These are phyloP conservation scores for Pseudoperonospora humuli DNA, from an alignment of 352 stramenopile species.

Conservation along the genomic window DNA sequence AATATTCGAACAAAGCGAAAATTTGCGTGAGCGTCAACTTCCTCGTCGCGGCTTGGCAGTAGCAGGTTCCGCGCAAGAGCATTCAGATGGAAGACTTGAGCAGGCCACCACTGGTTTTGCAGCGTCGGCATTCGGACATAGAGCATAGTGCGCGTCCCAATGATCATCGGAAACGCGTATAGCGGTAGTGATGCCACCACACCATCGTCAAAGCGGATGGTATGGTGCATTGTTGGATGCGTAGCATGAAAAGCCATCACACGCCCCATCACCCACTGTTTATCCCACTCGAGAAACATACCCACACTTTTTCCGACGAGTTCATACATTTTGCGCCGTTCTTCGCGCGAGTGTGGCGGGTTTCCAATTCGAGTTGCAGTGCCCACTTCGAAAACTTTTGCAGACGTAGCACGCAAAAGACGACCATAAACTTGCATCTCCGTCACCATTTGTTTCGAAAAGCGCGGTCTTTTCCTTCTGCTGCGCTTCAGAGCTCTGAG, in stretches of 20 bases:
- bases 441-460: conserved; percentile 81
- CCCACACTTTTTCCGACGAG: conserved; percentile 63
- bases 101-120: conserved; percentile 68
- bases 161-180: conserved; percentile 59
- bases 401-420: conserved; percentile 53
- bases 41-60: conserved; percentile 28
- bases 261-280: conserved; percentile 69
- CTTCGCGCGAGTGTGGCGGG: conserved; percentile 33
- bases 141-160: conserved; percentile 56
- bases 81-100: conserved; percentile 62
- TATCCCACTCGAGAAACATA: conserved; percentile 65
- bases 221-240: conserved; percentile 43
- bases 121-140: conserved; percentile 58
- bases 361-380: conserved; percentile 38
- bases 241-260: conserved; percentile 51
- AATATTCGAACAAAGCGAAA: conserved; percentile 68
- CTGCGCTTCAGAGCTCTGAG: conserved; percentile 63
- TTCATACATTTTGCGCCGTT: conserved; percentile 45
- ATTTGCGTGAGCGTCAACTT: conserved; percentile 19
- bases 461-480: conserved; percentile 67
- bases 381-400: conserved; percentile 48
- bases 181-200: conserved; percentile 49
- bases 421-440: conserved; percentile 76
- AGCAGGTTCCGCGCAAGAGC: conserved; percentile 44
- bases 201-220: conserved; percentile 67